Base-by-base conservation (phyloP, 2,329 filamentous ascomycete species). In the Chaetoscypha palmicola region DNA sequence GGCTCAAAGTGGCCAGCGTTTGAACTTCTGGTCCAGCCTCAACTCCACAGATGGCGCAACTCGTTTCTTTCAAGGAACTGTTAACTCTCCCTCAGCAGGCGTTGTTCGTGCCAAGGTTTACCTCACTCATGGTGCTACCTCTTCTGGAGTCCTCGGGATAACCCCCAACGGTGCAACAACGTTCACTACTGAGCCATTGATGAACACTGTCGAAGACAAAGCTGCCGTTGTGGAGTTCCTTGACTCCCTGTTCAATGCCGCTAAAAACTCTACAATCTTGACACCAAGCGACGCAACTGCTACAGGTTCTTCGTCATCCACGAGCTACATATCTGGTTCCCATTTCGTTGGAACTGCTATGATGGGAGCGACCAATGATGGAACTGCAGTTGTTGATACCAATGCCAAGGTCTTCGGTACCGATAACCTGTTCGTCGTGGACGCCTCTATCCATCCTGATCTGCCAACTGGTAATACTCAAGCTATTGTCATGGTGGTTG, bases 381-480 rank as follows among this genome's bases (percentile, higher is more conserved):
- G 78, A 16, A 70, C 66, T 3, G 66, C 75, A 1, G 79, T 83
- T 3, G 79, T 83, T 1, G 79, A 83, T 53, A 60, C 69, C 11
- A 65, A 83, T 61, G 73, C 76, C 38, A 76, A 74, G 63, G 78
- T 83, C 4, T 83, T 76, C 55, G 79, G 79, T 24, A 83, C 75
- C 0, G 76, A 83, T 52, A 83, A 83, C 61, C 63, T 83, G 38
- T 82, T 79, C 56, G 74, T 83, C 12, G 76, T 85, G 7, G 80
- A 85, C 55, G 81, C 74, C 0, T 75, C 73, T 47, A 77, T 85
- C 54, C 81, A 84, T 66, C 80, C 81, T 0, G 81, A 81, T 54
- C 73, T 83, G 50, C 71, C 79, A 2, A 81, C 79, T 0, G 76
- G 79, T 17, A 86, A 86, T 63, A 82, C 81, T 2, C 75, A 77